phyloP scores from a whole-genome alignment of 352 stramenopile species.

The Sclerospora graminicola region DNA sequence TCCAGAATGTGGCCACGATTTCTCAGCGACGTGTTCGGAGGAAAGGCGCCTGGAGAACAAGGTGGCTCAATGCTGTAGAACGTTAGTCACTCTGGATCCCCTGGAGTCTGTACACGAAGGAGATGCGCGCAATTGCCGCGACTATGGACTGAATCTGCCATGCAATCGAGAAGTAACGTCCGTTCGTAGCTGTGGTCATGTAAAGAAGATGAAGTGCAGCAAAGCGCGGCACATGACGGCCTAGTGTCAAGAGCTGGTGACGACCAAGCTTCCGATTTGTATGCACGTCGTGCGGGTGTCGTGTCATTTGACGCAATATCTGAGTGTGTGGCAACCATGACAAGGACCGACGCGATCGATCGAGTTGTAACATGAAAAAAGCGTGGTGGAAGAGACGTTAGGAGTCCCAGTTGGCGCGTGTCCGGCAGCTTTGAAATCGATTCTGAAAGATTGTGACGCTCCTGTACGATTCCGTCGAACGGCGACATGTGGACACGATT shows the following conservation, averaged over 20 bases:
- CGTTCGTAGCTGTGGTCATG: constrained; percentile 32
- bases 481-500: constrained; percentile 41
- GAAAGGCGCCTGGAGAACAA: constrained; percentile 6
- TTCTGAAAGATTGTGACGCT: constrained; percentile 26
- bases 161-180: constrained; percentile 29
- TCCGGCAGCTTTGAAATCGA: constrained; percentile 13
- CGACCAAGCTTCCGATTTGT: constrained; percentile 25
- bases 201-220: constrained; percentile 33
- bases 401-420: constrained; percentile 9
- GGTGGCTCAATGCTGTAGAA: background rate
- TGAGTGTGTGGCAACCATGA: constrained; percentile 48
- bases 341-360: constrained; percentile 5
- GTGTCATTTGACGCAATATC: constrained; percentile 20
- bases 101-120: constrained; percentile 25
- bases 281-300: constrained; percentile 30
- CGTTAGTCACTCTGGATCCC: constrained; percentile 12
- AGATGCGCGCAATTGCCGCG: constrained; percentile 21
- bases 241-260: constrained; percentile 25
- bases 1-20: constrained; percentile 61
- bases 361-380: constrained; percentile 20
- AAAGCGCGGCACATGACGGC: constrained; percentile 23
- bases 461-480: constrained; percentile 29
- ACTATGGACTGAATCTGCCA: constrained; percentile 33
- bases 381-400: constrained; percentile 31
- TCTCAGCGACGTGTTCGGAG: constrained; percentile 43